Evolutionary conservation across 495 filamentous ascomycete species (phyloP), one percentile per base, ranked within the genome.

Genomic region (Darksidea phi): DNA sequence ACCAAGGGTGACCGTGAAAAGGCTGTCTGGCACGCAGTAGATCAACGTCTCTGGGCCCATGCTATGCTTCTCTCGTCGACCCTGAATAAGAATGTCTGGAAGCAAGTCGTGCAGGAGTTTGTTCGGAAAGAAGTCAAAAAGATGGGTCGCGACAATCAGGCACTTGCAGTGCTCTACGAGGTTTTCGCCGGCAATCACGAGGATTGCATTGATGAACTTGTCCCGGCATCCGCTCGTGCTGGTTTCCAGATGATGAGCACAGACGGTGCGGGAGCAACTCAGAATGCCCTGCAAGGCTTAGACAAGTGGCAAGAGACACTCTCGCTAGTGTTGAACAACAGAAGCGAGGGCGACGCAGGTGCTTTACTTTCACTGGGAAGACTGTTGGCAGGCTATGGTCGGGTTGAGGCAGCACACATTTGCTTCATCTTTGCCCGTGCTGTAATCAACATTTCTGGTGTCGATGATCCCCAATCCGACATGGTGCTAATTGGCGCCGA

Each of bases 281-380:
- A 87, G 67, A 87, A 91, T 71, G 86, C 87, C 0, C 75, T 89
- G 20, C 88, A 88, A 68, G 94, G 94, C 15, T 79, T 99, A 23
- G 88, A 96, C 64, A 88, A 88, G 69, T 99, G 95, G 95, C 84
- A 84, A 51, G 94, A 99, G 72, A 96, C 93, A 1, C 75, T 97
- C 17, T 85, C 86, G 1, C 73, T 97, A 59, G 83, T 97, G 34
- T 73, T 97, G 24, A 90, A 84, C 76, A 97, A 97, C 74, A 83
- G 95, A 50, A 95, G 86, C 49, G 73, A 82, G 6, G 86, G 88
- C 21, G 95, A 97, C 72, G 81, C 79, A 24, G 81, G 83, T 54
- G 88, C 89, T 1, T 80, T 99, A 24, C 76, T 86, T 54, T 84
- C 90, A 1, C 80, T 99, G 41, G 95, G 93, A 2, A 88, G 83